Evolutionary conservation across 805 yeast species (phyloP), one percentile per base, ranked within the genome.

Genomic region (Yarrowia deformans): DNA sequence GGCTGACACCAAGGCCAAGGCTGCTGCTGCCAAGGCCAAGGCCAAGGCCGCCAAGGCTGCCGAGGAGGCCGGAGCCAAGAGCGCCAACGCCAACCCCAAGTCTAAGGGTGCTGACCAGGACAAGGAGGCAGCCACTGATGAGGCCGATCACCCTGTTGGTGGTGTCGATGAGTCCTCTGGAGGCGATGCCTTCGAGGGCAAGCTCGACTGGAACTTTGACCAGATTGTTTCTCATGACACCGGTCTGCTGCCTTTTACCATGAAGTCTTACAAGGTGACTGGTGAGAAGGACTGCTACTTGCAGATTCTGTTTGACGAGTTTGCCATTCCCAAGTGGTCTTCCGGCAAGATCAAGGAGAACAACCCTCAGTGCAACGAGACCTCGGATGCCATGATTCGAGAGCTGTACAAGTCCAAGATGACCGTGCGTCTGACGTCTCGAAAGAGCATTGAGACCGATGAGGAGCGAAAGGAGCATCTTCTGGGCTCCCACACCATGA

Each of bases 291-390:
- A 86, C 70, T 84, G 87, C 18, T 90, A 84, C 71, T 79, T 95
- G 29, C 96, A 93, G 77, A 84, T 88, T 0, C 90, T 85, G 77
- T 88, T 91, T 74, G 98, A 95, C 79, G 88, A 86, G 73, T 84
- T 81, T 71, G 90, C 93, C 4, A 87, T 86, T 77, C 82, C 90
- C 12, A 85, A 88, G 64, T 89, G 81, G 75, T 83, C 81, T 4
- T 81, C 91, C 58, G 85, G 87, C 16, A 81, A 81, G 70, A 80
- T 90, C 69, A 72, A 74, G 7, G 73, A 75, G 8, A 76, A 77
- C 67, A 72, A 76, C 40, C 70, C 79, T 29, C 78, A 77, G 58
- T 72, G 79, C 32, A 84, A 84, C 50, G 82, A 84, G 72, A 86
- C 90, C 16, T 91, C 92, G 71, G 97, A 93, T 77, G 88, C 81